These are phyloP conservation scores for Cyclanthera cordifolia DNA, from an alignment of 306 rosid species.

Conservation along the genomic window DNA sequence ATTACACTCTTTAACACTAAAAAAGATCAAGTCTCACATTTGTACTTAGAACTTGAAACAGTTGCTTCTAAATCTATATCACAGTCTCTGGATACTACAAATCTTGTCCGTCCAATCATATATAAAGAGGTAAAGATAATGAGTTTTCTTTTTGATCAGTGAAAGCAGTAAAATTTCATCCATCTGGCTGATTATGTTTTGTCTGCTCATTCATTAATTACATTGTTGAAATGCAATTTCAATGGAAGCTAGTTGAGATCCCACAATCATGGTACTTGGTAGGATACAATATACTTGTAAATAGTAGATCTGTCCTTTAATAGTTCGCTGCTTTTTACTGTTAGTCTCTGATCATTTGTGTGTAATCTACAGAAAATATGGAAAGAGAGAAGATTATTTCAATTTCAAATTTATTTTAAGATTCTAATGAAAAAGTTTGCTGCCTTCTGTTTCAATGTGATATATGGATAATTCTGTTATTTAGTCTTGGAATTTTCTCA, in stretches of 20 bases:
- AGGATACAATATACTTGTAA: neutral
- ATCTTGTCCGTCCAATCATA: slow-evolving; percentile 2
- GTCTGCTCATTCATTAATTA: slow-evolving; percentile 7
- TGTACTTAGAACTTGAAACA: neutral
- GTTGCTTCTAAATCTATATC: neutral
- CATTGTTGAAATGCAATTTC: slow-evolving; percentile 2
- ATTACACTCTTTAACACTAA: no score
- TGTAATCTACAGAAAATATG: neutral
- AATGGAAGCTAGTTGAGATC: neutral
- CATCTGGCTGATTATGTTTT: slow-evolving; percentile 10
- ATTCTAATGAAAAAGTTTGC: neutral
- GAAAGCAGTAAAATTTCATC: slow-evolving; percentile 2
- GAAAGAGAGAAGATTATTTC: neutral
- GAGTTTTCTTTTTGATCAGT: slow-evolving; percentile 1
- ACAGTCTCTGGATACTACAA: neutral
- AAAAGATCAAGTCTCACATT: neutral
- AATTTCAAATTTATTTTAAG: neutral
- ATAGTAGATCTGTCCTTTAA: neutral
- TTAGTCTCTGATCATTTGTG: neutral
- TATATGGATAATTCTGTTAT: neutral
- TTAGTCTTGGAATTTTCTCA: neutral
- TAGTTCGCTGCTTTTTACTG: neutral
- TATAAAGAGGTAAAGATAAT: neutral
- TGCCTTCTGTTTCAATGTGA: neutral
- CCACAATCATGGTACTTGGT: slow-evolving; percentile 7